Conservation (phyloP, 164 flowering plant genomes). For the Hamamelis virginiana region DNA sequence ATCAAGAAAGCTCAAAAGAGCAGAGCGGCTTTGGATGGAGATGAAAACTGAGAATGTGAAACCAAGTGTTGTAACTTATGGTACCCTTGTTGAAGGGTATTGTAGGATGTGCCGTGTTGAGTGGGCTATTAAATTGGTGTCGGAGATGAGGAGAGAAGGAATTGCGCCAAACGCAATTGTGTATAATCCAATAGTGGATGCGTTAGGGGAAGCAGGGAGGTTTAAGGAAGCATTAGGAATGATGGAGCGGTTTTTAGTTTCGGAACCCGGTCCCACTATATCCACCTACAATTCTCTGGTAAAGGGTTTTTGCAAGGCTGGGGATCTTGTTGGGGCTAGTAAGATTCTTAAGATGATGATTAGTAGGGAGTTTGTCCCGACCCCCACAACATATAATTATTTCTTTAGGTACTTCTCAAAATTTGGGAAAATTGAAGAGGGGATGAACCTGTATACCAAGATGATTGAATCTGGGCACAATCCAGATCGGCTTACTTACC, state of each 20-base stretch:
- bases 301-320: constrained; percentile 59
- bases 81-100: constrained; percentile 81
- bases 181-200: constrained; percentile 75
- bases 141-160: constrained; percentile 63
- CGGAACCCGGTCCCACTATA: constrained; percentile 60
- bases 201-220: constrained; percentile 68
- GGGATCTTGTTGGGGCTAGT: constrained; percentile 59
- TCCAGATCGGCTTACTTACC: constrained; percentile 71
- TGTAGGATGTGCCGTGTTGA: constrained; percentile 67
- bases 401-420: constrained; percentile 59
- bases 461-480: constrained; percentile 68
- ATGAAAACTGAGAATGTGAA: constrained; percentile 55
- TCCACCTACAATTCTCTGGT: constrained; percentile 75
- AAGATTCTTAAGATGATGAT: constrained; percentile 78
- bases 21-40: constrained; percentile 51
- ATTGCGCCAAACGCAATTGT: constrained; percentile 62
- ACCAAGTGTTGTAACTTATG: constrained; percentile 70
- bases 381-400: constrained; percentile 75
- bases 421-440: constrained; percentile 66
- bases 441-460: constrained; percentile 74
- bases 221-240: constrained; percentile 63
- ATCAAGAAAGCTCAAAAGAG: constrained; percentile 56
- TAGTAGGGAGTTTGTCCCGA: constrained; percentile 57
- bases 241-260: constrained; percentile 57
- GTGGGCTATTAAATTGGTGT: constrained; percentile 61